Base-by-base conservation (phyloP, 257 asterid genomes). In the Solanum microdontum region DNA sequence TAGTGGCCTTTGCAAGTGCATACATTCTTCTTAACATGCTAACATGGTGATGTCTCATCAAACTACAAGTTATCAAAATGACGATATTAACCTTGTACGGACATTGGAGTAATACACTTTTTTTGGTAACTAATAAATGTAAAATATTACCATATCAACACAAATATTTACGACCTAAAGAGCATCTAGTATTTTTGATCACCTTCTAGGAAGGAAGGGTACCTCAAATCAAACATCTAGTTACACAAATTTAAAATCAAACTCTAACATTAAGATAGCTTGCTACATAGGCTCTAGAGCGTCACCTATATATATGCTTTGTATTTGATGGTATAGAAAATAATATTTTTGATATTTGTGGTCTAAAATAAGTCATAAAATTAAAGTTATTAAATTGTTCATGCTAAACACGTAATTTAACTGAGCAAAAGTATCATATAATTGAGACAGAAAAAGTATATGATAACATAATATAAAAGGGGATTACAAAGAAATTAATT, bases 1-100 rank as follows among this genome's bases (percentile, higher is more conserved):
- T 79, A 79, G 82, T 85, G 87, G 82, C 82, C 64, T 26, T 85
- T 39, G 30, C 26, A 85, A 84, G 82, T 66, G 87, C 40, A 24
- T 68, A 37, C 66, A 39, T 64, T 85, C 43, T 30, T 79, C 66
- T 36, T 2, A 43, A 23, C 60, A 14, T 37, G 62, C n/a, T 34
- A 84, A 64, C 19, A 37, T 68, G 60, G 28, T 85, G 40, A 24
- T 68, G 79, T 85, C 82, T 66, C 6, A 68, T 84, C 19, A 64
- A 64, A 30, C 9, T 23, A 84, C 10, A 79, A 43, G 15, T 15
- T 79, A 43, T 8, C n/a, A 76, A 79, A 8, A 26, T 77, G 62
- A 77, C 84, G 17, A 26, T 26, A 79, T 43, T 79, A 79, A 43
- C 66, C 84, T 30, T 79, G 24, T 43, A 62, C 6, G 45, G 51